Percentiles rank a stretch among this genome's conserved stretches.
Evolutionary conservation across 225 moss, liverwort and hornwort genomes (phyloP).

Genomic region (Polytrichum commune): DNA sequence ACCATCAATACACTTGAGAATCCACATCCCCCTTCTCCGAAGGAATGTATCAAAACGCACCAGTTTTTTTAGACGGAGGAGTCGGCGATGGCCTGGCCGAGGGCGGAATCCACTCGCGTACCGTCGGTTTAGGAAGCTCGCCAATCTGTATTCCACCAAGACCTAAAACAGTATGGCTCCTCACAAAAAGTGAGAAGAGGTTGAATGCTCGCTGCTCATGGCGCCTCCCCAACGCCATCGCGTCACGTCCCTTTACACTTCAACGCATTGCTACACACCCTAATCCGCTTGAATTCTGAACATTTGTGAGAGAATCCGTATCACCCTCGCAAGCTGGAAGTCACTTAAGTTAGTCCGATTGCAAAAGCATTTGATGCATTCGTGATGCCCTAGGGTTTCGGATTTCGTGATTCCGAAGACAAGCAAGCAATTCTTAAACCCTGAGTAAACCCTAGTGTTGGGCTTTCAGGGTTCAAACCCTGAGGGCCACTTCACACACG

Average conservation of each 20-base stretch:
- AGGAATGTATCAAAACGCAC: not conserved
- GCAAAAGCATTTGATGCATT: too few relatives aligned
- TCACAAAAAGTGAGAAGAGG: constrained; percentile 1
- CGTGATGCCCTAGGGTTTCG: too few relatives aligned
- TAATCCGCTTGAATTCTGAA: too few relatives aligned
- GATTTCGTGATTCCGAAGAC: too few relatives aligned
- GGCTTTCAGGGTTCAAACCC: too few relatives aligned
- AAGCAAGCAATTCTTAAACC: too few relatives aligned
- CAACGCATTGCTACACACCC: too few relatives aligned
- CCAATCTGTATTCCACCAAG: constrained; percentile 50
- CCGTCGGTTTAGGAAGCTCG: constrained; percentile 26
- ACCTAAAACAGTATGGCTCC: constrained; percentile 22
- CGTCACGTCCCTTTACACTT: not conserved
- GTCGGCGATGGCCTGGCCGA: constrained; percentile 22
- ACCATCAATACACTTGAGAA: not conserved
- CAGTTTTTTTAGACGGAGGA: constrained; percentile 14
- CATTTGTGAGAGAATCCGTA: too few relatives aligned
- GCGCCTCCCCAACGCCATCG: not conserved
- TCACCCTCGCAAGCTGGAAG: too few relatives aligned
- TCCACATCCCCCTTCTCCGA: not conserved
- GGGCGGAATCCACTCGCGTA: constrained; percentile 43
- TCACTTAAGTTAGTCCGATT: too few relatives aligned
- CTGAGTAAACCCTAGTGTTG: too few relatives aligned
- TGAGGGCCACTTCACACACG: too few relatives aligned
- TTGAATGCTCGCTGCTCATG: constrained; percentile 9